These are phyloP conservation scores for Pseudogymnoascus sp. DNA, from an alignment of 2,329 filamentous ascomycete genomes.

Conservation along the genomic window DNA sequence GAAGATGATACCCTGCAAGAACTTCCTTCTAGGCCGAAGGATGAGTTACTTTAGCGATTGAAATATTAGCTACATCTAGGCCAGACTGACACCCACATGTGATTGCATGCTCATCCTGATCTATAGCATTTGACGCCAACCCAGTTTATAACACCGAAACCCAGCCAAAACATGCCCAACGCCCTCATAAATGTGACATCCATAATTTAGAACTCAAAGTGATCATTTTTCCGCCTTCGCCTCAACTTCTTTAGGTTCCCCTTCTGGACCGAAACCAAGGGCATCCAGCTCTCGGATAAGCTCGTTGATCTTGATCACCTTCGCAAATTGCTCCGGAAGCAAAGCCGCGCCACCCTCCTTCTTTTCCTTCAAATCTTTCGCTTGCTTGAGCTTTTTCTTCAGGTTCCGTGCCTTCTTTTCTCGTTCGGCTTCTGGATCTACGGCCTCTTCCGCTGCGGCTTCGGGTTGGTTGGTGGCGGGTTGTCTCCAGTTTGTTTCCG, in stretches of 20 bases:
- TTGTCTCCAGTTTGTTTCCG: constrained; percentile 14
- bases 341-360: constrained; percentile 78
- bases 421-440: constrained; percentile 65
- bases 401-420: constrained; percentile 90
- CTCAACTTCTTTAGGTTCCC: constrained; percentile 45
- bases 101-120: background rate
- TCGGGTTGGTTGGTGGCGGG: constrained; percentile 18
- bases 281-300: constrained; percentile 78
- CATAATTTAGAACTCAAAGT: background rate
- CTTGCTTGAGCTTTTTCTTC: constrained; percentile 91
- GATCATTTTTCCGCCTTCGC: background rate
- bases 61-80: background rate
- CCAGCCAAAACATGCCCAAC: background rate
- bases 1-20: constrained; percentile 5
- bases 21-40: constrained; percentile 2
- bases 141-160: background rate
- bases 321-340: constrained; percentile 90
- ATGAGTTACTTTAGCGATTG: constrained; percentile 1
- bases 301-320: constrained; percentile 95
- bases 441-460: constrained; percentile 33
- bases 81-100: background rate
- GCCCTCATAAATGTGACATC: constrained; percentile 8
- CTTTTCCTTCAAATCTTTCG: constrained; percentile 81
- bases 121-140: background rate
- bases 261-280: constrained; percentile 75